Evolutionary conservation across 2,329 filamentous ascomycete species (phyloP), one percentile per base, ranked within the genome.

Genomic region (Coniochaeta hoffmannii): DNA sequence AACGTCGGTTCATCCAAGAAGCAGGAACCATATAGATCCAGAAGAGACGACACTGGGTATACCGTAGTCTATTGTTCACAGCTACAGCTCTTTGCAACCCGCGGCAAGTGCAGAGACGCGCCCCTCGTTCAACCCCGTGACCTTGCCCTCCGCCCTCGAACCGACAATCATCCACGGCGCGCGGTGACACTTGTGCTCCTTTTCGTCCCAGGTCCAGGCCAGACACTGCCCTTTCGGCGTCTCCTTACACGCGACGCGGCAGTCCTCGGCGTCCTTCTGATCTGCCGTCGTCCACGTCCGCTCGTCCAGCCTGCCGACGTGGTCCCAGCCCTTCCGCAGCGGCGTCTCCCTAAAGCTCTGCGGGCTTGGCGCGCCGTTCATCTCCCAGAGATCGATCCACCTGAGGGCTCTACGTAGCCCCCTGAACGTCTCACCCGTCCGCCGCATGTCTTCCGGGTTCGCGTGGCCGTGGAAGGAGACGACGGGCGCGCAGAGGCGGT

Each of bases 91-190:
- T 15, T 31, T 51, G 15, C 49, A 51, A 26, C 3, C 28, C 11
- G 26, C 49, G 9, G 49, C 49, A 7, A 55, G 46, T n/a, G 22
- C 22, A n/a, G 22, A 19, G 54, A 61, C 55, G 54, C 58, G 52
- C 11, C 32, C 50, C 4, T 61, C 65, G 41, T 75, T 74, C 46
- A 76, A 60, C 15, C 74, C 73, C 1, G 74, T 74, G 32, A 68
- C 66, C 14, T 62, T 64, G 0, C 69, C 69, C 12, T 66, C 62
- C 2, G 59, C 60, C 31, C 62, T 57, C 31, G 73, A 65, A 7
- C 77, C 78, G 2, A 80, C 64, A 36, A 79, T 71, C 53, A 79
- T 65, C 79, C 78, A 81, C 22, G 77, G 76, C 35, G 74, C 76
- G 51, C 67, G 68, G 58, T 73, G 69, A 64, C 79, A 81, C 56